Evolutionary conservation across 257 asterid species (phyloP), one percentile per base, ranked within the genome.

Genomic region (Solanum etuberosum): DNA sequence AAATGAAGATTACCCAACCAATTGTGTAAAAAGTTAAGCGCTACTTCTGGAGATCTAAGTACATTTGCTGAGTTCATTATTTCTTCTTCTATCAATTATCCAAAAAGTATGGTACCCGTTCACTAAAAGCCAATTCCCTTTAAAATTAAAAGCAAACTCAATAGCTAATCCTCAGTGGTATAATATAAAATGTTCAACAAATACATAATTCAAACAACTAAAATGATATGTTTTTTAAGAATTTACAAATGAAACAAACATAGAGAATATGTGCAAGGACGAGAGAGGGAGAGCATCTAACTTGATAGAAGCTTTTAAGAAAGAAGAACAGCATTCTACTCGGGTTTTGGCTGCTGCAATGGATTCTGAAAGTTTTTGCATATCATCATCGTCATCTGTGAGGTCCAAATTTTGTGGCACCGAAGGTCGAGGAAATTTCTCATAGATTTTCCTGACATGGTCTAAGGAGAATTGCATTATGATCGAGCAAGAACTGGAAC

Each of bases 281-380:
- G 51, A 89, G 74, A 87, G 57, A 87, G 65, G 84, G 61, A 87
- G 86, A 59, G 86, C 68, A 86, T 86, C 94, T 87, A 83, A 97
- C 99, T 90, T 97, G 88, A 95, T 88, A 87, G 98, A 98, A 83
- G 98, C 96, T 90, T 89, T 96, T 90, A 97, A 88, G 90, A 95
- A 95, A 20, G 98, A 93, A 27, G 98, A 93, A 91, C 99, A 97
- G 51, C 96, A 93, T 48, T 97, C 99, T 27, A 94, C 93, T 67
- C 99, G 98, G 86, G 89, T 91, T 93, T 97, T 97, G 68, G 98
- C 99, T 88, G 99, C 97, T 71, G 96, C 96, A 70, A 97, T 93
- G 90, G 94, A 96, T 93, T 97, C 99, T 74, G 98, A 89, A 83
- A 97, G 96, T 89, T 88, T 92, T 86, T 93, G 98, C 93, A 97